Evolutionary conservation across 1,284 basidiomycete genomes (phyloP).

Genomic region (Pisolithus thermaeus): DNA sequence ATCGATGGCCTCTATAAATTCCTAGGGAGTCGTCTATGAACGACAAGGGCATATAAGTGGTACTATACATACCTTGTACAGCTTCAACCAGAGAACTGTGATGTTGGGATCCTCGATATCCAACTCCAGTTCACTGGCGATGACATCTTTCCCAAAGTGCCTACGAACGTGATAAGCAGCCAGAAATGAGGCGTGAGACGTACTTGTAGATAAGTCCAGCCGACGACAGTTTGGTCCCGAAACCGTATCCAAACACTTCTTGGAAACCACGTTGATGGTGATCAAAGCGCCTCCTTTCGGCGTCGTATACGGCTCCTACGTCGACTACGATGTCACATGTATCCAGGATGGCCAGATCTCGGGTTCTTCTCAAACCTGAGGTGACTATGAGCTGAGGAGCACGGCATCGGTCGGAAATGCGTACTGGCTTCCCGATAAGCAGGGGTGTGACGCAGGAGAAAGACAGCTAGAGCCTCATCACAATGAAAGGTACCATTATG

Average conservation of each 20-base stretch:
- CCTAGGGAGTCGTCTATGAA: conserved; percentile 36
- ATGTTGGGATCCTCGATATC: conserved; percentile 57
- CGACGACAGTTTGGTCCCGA: conserved; percentile 84
- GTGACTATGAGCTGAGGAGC: conserved; percentile 5
- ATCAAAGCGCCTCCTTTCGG: conserved; percentile 77
- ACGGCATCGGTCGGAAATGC: conserved; percentile 12
- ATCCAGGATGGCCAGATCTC: conserved; percentile 77
- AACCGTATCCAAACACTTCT: conserved; percentile 84
- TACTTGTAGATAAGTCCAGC: conserved; percentile 96
- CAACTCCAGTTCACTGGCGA: conserved; percentile 59
- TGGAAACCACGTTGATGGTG: conserved; percentile 95
- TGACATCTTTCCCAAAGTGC: conserved; percentile 90
- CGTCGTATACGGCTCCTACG: conserved; percentile 91
- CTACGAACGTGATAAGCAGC: conserved; percentile 34
- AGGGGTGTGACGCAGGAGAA: conserved; percentile 76
- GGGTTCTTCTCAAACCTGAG: conserved; percentile 66
- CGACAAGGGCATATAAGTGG: background rate
- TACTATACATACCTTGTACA: conserved; percentile 64
- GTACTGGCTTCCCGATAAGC: conserved; percentile 72
- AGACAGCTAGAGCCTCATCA: conserved; percentile 94
- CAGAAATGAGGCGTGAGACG: conserved; percentile 15
- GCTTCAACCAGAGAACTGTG: conserved; percentile 76
- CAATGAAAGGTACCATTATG: conserved; percentile 97
- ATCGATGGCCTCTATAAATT: conserved; percentile 94
- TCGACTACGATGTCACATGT: conserved; percentile 96